Percentiles rank a stretch among this genome's conserved stretches.
Conservation (phyloP, 495 filamentous ascomycete genomes). For the Tuber microsphaerosporum region DNA sequence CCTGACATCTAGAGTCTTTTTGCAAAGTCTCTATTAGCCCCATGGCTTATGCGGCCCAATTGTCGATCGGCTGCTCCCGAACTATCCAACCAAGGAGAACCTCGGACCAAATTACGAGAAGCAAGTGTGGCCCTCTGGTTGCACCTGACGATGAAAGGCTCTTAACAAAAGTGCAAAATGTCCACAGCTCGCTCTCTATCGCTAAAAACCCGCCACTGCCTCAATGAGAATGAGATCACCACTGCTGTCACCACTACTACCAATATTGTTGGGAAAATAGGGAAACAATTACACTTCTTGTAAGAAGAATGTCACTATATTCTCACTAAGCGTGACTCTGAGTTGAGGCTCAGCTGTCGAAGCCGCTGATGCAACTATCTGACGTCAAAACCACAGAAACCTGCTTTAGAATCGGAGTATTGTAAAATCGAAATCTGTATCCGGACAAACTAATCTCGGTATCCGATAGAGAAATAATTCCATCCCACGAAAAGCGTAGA, state of each 20-base stretch:
- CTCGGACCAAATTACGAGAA: not conserved
- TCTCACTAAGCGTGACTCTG: slow-evolving; percentile 5
- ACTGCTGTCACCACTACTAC: not conserved
- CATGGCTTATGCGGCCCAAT: not conserved
- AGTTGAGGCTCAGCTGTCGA: not conserved
- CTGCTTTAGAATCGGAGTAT: not conserved
- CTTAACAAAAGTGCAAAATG: not conserved
- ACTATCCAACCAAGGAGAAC: not conserved
- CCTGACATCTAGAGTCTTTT: no score
- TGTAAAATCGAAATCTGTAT: not conserved
- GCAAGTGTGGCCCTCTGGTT: not conserved
- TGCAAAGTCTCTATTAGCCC: no score
- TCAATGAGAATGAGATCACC: not conserved
- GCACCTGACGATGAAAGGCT: not conserved
- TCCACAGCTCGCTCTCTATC: not conserved
- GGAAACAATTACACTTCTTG: not conserved
- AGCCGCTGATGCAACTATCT: not conserved
- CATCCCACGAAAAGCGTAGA: not conserved
- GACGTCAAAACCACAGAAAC: not conserved
- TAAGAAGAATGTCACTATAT: not conserved
- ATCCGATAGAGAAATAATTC: not conserved
- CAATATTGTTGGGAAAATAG: not conserved
- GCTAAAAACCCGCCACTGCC: not conserved
- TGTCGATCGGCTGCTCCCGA: not conserved
- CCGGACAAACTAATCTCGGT: not conserved